phyloP scores from a whole-genome alignment of 1,284 basidiomycete genomes.

The Retiboletus flavoniger region DNA sequence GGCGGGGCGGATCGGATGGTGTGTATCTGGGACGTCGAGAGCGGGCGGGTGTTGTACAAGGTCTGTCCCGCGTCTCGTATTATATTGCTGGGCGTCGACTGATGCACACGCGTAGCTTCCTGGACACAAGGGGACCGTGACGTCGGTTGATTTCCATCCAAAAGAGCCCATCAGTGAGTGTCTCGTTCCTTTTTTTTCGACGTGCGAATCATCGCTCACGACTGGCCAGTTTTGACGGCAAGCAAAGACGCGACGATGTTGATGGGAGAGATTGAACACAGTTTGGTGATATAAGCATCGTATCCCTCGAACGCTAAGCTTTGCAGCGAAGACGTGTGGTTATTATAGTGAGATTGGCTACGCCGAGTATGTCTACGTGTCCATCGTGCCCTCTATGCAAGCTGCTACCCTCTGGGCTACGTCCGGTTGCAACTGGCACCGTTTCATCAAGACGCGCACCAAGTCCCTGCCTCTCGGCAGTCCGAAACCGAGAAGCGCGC shows the following conservation, averaged over 20 bases:
- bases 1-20: constrained; percentile 84
- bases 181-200: background rate
- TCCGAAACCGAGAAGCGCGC: constrained; percentile 8
- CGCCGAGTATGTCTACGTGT: constrained; percentile 1
- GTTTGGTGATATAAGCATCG: constrained; percentile 20
- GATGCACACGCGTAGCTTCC: constrained; percentile 58
- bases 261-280: constrained; percentile 79
- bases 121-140: constrained; percentile 92
- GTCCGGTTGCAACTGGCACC: constrained; percentile 25
- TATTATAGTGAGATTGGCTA: constrained; percentile 1
- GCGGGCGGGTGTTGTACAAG: constrained; percentile 82
- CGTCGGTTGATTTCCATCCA: constrained; percentile 86
- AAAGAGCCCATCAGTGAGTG: constrained; percentile 86
- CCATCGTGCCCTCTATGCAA: constrained; percentile 18
- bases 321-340: background rate
- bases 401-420: constrained; percentile 26
- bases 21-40: constrained; percentile 92
- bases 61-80: constrained; percentile 37
- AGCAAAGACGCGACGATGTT: constrained; percentile 90
- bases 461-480: constrained; percentile 23
- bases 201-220: constrained; percentile 4
- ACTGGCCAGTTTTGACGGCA: constrained; percentile 66
- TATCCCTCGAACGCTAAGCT: constrained; percentile 4
- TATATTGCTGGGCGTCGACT: background rate
- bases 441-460: constrained; percentile 22